Base-by-base conservation (phyloP, 495 filamentous ascomycete genomes). In the Neurospora intermedia region DNA sequence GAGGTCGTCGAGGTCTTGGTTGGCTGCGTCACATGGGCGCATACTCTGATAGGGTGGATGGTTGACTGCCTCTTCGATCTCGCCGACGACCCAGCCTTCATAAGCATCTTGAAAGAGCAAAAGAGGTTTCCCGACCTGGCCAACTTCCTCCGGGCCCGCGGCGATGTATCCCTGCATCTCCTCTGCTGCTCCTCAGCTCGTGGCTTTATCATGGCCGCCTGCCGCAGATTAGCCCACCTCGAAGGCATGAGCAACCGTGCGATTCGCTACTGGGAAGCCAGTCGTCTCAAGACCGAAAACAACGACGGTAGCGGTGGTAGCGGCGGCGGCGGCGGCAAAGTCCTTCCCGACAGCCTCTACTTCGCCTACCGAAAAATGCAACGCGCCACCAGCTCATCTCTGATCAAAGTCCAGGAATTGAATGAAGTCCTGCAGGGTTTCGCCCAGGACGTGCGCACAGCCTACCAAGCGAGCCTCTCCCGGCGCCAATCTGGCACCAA, bases 171-270 rank as follows among this genome's bases (percentile, higher is more conserved):
- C 35, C 84, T 96, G 35, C 84, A 93, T 73, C 83, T 94, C 69
- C 82, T 94, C 69, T 87, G 94, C 31, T 90, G 90, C 73, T 92
- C 91, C 70, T 89, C 91, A 75, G 90, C 91, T 16, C 89, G 93
- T 13, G 87, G 88, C 62, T 90, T 94, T 75, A 83, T 94, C 70
- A 87, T 86, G 20, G 89, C 89, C 48, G 85, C 89, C 72, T 93
- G 90, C 80, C 90, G 89, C 69, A 88, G 87, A 40, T 85, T 94
- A 41, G 27, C 71, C 9, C 83, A 85, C 41, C 80, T 88, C 39
- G 85, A 87, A 74, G 73, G 77, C 11, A 76, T 84, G 20, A 78
- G 82, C 40, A 78, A 69, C 31, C 76, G 80, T 23, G 80, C 84
- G 1, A 79, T 80, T 10, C 76, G 73, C 35, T 84, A 81, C 77